Percentiles rank a stretch among this genome's conserved stretches.
Conservation (phyloP, 169 alveolate species). For the Babesia ovata region DNA sequence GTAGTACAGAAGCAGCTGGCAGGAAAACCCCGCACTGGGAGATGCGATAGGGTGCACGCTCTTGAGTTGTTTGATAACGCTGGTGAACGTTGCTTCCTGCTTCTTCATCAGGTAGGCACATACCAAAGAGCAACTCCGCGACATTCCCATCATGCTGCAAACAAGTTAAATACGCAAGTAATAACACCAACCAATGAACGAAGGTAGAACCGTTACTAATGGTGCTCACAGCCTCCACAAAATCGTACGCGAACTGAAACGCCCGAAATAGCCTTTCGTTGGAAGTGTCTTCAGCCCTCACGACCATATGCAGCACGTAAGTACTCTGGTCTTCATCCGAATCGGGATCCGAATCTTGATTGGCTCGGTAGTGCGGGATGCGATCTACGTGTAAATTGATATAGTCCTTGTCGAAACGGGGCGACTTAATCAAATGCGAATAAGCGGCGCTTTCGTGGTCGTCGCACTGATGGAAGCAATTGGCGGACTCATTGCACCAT, state of each 20-base stretch:
- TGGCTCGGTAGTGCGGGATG: constrained; percentile 1
- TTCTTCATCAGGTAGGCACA: constrained; percentile 62
- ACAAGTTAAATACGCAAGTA: neutral
- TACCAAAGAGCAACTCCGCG: constrained; percentile 50
- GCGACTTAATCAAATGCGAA: neutral
- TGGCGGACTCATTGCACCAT: constrained; percentile 42
- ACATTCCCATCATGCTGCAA: constrained; percentile 60
- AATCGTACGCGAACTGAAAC: constrained; percentile 45
- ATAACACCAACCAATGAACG: constrained; percentile 51
- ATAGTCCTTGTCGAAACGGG: constrained; percentile 22
- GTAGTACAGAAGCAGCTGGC: constrained; percentile 59
- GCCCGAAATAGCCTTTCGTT: constrained; percentile 44
- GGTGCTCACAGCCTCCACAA: constrained; percentile 33
- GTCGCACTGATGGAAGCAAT: neutral
- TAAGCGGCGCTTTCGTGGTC: constrained; percentile 1
- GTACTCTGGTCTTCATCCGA: neutral
- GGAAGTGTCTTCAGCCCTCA: constrained; percentile 37
- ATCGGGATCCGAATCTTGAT: neutral
- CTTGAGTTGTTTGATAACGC: constrained; percentile 25
- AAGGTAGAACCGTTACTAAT: constrained; percentile 32
- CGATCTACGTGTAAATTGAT: constrained; percentile 59
- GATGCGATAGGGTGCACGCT: constrained; percentile 48
- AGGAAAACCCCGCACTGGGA: constrained; percentile 38
- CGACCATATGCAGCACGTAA: constrained; percentile 40
- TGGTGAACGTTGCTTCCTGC: constrained; percentile 43